These are phyloP conservation scores for Astraeus odoratus DNA, from an alignment of 768 basidiomycete genomes.

Conservation along the genomic window DNA sequence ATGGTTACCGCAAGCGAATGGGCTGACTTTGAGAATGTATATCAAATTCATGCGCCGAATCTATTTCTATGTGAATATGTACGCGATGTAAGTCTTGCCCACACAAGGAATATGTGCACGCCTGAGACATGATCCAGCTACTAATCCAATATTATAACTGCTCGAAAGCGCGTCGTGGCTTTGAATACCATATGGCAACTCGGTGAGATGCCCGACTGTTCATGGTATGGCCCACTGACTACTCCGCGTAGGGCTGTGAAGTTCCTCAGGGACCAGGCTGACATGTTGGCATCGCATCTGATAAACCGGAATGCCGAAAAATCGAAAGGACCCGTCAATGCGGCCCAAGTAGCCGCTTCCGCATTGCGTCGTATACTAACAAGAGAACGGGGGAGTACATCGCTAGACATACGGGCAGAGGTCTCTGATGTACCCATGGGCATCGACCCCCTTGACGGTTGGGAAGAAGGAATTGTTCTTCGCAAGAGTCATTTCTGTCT, in stretches of 20 bases:
- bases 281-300: constrained; percentile 25
- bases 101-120: not conserved
- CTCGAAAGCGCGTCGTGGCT: constrained; percentile 63
- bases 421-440: constrained; percentile 27
- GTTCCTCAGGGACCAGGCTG: constrained; percentile 81
- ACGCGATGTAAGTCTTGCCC: constrained; percentile 56
- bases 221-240: constrained; percentile 3
- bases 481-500: constrained; percentile 73
- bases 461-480: constrained; percentile 64
- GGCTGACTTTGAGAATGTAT: constrained; percentile 84
- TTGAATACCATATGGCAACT: constrained; percentile 86
- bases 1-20: constrained; percentile 62
- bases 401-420: constrained; percentile 31
- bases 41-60: constrained; percentile 83
- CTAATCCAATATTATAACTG: constrained; percentile 86
- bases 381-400: constrained; percentile 43
- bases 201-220: constrained; percentile 40
- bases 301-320: constrained; percentile 17
- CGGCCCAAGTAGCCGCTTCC: constrained; percentile 61
- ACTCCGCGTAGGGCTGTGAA: constrained; percentile 57
- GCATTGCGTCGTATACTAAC: constrained; percentile 60
- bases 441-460: constrained; percentile 60
- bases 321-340: constrained; percentile 28
- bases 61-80: constrained; percentile 70
- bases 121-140: constrained; percentile 42